phyloP scores from a whole-genome alignment of 495 filamentous ascomycete species.

The Immersiella caudata region DNA sequence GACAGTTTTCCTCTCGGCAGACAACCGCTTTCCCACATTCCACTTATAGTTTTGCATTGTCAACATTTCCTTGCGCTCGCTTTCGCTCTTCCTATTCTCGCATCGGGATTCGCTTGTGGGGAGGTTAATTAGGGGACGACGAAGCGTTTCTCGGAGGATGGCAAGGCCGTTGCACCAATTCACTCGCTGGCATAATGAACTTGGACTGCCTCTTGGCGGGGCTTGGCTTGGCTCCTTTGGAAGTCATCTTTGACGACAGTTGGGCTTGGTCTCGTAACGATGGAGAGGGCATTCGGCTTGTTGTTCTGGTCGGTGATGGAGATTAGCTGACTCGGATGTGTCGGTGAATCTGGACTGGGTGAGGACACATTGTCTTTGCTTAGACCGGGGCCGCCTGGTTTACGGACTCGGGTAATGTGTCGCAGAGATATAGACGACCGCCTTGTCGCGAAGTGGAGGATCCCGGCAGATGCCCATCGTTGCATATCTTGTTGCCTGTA shows the following conservation, averaged over 20 bases:
- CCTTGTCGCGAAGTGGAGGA: background rate
- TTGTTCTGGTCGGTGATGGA: background rate
- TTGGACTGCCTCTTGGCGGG: background rate
- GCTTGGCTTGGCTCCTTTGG: background rate
- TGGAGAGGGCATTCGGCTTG: background rate
- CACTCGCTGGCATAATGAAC: constrained; percentile 12
- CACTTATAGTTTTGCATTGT: constrained; percentile 30
- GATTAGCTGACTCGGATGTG: background rate
- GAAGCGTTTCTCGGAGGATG: constrained; percentile 29
- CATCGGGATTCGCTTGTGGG: constrained; percentile 47
- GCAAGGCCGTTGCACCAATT: background rate
- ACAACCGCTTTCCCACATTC: constrained; percentile 21
- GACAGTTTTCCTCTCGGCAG: constrained; percentile 21
- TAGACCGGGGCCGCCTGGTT: background rate
- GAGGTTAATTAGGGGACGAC: constrained; percentile 41
- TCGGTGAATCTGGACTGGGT: background rate
- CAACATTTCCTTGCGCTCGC: constrained; percentile 27
- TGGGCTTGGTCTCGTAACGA: background rate
- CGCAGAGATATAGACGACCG: background rate
- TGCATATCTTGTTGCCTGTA: background rate
- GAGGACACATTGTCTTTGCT: background rate
- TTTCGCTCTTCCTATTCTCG: constrained; percentile 32
- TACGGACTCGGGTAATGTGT: background rate
- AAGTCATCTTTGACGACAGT: background rate
- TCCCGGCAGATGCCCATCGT: background rate